Percentiles rank a stretch among this genome's conserved stretches.
Conservation (phyloP, 2,329 filamentous ascomycete genomes). For the Furcasterigmium sp. region DNA sequence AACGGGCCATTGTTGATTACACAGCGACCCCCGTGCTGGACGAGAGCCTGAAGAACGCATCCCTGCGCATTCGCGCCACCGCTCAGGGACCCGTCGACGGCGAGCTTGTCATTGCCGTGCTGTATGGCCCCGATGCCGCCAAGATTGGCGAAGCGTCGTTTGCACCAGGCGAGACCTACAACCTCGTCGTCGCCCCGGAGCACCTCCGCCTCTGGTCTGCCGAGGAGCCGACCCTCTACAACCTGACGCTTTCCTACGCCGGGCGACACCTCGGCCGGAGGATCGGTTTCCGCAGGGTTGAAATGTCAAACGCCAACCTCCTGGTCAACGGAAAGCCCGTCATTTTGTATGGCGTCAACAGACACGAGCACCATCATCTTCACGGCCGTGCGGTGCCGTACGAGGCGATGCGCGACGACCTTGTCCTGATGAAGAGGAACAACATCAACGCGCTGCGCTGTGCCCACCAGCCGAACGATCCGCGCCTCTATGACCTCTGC, state of each 20-base stretch:
- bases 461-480: conserved; percentile 60
- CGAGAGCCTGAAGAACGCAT: conserved; percentile 45
- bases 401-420: conserved; percentile 52
- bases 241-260: conserved; percentile 19
- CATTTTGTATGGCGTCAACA: conserved; percentile 63
- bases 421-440: conserved; percentile 61
- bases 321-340: conserved; percentile 62
- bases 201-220: conserved; percentile 62
- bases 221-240: conserved; percentile 60
- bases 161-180: conserved; percentile 19
- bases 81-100: conserved; percentile 30
- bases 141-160: conserved; percentile 14
- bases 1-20: conserved; percentile 49
- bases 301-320: conserved; percentile 55
- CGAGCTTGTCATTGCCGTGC: conserved; percentile 1
- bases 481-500: conserved; percentile 53
- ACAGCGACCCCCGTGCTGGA: conserved; percentile 51
- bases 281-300: conserved; percentile 59
- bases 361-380: conserved; percentile 63
- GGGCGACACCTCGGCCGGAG: conserved; percentile 41
- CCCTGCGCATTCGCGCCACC: conserved; percentile 37
- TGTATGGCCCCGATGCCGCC: conserved; percentile 1
- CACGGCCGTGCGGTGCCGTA: conserved; percentile 57
- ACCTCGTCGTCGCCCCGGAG: conserved; percentile 31
- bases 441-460: conserved; percentile 68